Evolutionary conservation across 2,329 filamentous ascomycete genomes (phyloP), one percentile per base, ranked within the genome.

Genomic region (Cladosporium cucumerinum): DNA sequence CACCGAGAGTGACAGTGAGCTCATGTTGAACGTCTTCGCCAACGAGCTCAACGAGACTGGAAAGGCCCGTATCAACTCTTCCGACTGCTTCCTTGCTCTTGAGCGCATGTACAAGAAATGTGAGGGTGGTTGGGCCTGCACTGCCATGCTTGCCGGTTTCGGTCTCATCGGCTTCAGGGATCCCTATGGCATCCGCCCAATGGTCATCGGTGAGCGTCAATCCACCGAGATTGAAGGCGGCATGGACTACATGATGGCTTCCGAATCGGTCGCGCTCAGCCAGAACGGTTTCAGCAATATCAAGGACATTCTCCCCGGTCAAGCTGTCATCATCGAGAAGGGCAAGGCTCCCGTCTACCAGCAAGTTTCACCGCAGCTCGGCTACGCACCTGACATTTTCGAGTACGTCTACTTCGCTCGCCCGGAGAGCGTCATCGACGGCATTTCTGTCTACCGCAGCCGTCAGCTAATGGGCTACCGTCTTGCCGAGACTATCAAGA

Each of bases 21-120:
- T 94, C 67, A 91, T 95, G 82, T 83, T 97, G 67, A 97, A 97
- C 78, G 85, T 96, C 70, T 96, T 94, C 71, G 93, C 93, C 26
- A 87, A 91, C 76, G 90, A 91, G 76, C 84, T 95, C 57, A 89
- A 90, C 69, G 87, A 92, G 78, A 91, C 89, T 28, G 89, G 89
- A 71, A 95, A 95, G 79, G 86, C 89, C 64, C 89, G 91, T 79
- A 88, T 92, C 68, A 94, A 94, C 73, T 82, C 85, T 65, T 87
- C 89, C 62, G 92, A 95, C 77, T 84, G 93, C 72, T 94, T 95
- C 77, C 85, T 84, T 54, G 87, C 87, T 26, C 80, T 95, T 65
- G 81, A 84, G 69, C 83, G 88, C 61, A 91, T 93, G 82, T 94
- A 94, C 76, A 80, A 85, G 67, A 84, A 83, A 61, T 92, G 89